These are phyloP conservation scores for Glutinoglossum americanum DNA, from an alignment of 495 filamentous ascomycete genomes.

Conservation along the genomic window DNA sequence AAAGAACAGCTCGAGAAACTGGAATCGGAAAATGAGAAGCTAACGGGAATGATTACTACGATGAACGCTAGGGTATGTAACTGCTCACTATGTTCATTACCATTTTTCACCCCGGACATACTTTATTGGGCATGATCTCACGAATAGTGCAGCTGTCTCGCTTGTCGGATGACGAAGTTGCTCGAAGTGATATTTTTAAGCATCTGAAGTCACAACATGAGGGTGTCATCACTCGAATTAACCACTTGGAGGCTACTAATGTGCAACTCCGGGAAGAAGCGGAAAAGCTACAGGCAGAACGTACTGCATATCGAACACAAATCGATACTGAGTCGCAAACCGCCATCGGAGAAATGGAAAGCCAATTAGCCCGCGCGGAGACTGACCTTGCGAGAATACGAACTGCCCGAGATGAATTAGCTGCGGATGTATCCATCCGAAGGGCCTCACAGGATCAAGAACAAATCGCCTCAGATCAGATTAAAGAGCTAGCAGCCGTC, in stretches of 20 bases:
- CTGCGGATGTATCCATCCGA: conserved; percentile 60
- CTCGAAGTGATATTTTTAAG: conserved; percentile 81
- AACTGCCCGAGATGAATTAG: conserved; percentile 57
- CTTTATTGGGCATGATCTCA: not conserved
- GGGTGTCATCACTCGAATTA: conserved; percentile 76
- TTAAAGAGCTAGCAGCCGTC: conserved; percentile 58
- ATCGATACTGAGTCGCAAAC: conserved; percentile 57
- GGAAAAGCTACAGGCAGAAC: conserved; percentile 62
- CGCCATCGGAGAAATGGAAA: conserved; percentile 51
- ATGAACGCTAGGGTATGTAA: conserved; percentile 31
- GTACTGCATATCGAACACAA: conserved; percentile 57
- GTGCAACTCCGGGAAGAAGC: conserved; percentile 66
- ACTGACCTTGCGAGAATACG: conserved; percentile 71
- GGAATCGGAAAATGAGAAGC: conserved; percentile 54
- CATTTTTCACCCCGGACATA: not conserved
- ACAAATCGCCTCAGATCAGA: conserved; percentile 37
- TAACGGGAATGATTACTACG: conserved; percentile 60
- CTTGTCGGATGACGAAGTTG: conserved; percentile 81
- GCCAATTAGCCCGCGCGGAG: conserved; percentile 59
- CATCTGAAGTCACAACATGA: conserved; percentile 73
- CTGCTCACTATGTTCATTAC: conserved; percentile 5
- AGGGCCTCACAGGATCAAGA: conserved; percentile 63
- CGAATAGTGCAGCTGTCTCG: conserved; percentile 29
- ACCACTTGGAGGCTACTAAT: conserved; percentile 77
- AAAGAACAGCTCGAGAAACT: conserved; percentile 69